Conservation (phyloP, 2,329 filamentous ascomycete genomes). For the Fusarium nodosum region DNA sequence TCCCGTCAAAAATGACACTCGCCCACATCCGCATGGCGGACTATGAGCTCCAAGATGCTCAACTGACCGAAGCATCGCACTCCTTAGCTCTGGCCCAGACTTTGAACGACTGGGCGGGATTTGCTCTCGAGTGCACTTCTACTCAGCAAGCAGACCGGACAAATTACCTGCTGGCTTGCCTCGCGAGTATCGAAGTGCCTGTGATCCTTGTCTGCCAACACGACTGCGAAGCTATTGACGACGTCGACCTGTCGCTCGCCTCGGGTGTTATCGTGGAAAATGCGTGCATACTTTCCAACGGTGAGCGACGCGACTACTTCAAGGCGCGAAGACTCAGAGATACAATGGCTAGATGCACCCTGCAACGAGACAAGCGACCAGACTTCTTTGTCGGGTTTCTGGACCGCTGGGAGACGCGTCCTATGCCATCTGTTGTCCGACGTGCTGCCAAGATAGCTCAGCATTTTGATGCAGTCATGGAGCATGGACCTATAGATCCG, state of each 20-base stretch:
- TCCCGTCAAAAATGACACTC: background rate
- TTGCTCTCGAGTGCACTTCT: constrained; percentile 1
- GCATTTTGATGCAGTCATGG: constrained; percentile 40
- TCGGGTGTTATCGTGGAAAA: constrained; percentile 37
- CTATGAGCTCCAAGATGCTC: background rate
- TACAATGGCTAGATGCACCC: constrained; percentile 26
- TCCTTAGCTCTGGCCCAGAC: background rate
- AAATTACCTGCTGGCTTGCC: constrained; percentile 19
- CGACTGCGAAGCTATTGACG: constrained; percentile 32
- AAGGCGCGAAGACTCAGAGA: constrained; percentile 26
- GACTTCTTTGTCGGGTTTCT: constrained; percentile 40
- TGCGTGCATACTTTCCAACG: constrained; percentile 35
- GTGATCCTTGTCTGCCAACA: constrained; percentile 35
- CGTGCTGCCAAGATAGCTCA: constrained; percentile 40
- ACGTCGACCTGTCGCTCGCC: constrained; percentile 22
- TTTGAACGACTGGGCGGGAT: constrained; percentile 4
- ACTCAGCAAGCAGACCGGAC: constrained; percentile 10
- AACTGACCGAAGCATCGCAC: constrained; percentile 1
- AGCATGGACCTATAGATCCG: constrained; percentile 32
- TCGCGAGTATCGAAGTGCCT: constrained; percentile 9
- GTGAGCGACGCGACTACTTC: constrained; percentile 38
- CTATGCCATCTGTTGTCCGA: constrained; percentile 29
- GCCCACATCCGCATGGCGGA: constrained; percentile 5
- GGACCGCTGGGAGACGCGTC: constrained; percentile 28
- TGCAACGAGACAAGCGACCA: constrained; percentile 30